Percentiles rank a stretch among this genome's conserved stretches.
phyloP scores from a whole-genome alignment of 2,329 filamentous ascomycete species.

The Fusarium transvaalense region DNA sequence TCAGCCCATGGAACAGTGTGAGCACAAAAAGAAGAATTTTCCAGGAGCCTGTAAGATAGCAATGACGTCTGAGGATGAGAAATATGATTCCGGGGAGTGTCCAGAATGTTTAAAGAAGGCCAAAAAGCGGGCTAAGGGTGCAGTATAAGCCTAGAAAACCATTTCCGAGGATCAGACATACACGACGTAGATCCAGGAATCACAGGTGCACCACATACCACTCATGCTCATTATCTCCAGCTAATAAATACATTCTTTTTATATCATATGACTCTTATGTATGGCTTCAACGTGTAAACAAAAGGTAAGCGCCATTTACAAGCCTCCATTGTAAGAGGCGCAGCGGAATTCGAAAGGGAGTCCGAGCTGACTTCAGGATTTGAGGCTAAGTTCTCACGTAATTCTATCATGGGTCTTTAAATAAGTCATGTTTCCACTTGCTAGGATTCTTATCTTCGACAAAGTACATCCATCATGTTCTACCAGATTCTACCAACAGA shows the following conservation, averaged over 20 bases:
- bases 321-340: background rate
- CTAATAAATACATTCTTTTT: too few species aligned
- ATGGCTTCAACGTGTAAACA: background rate
- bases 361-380: background rate
- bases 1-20: background rate
- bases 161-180: background rate
- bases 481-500: constrained; percentile 10
- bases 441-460: accelerated
- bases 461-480: background rate
- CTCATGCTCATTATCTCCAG: too few species aligned
- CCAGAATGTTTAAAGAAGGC: background rate
- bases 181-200: background rate
- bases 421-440: accelerated
- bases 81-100: background rate
- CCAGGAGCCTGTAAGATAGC: background rate
- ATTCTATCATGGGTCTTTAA: background rate
- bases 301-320: background rate
- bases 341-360: background rate
- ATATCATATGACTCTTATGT: too few species aligned
- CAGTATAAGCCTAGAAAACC: accelerated
- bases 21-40: background rate
- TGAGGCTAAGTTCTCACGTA: constrained; percentile 10
- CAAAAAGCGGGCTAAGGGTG: background rate
- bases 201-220: background rate
- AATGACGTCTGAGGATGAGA: background rate